These are phyloP conservation scores for Fusarium incarnatum DNA, from an alignment of 2,329 filamentous ascomycete genomes.

Conservation along the genomic window DNA sequence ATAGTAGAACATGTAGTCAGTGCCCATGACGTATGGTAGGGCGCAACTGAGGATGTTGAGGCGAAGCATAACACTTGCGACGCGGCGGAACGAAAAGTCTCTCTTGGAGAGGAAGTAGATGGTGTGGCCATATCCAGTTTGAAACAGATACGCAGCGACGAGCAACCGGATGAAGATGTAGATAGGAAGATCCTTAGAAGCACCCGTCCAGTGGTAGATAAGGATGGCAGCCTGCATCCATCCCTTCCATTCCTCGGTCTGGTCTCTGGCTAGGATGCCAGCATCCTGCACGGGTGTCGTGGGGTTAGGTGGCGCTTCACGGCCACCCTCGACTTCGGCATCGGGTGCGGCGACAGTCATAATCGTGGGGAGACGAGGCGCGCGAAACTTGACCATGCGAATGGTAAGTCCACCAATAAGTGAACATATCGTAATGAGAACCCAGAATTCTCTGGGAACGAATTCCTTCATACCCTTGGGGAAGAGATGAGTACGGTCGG, in stretches of 20 bases:
- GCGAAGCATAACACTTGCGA: conserved; percentile 65
- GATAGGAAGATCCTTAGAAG: conserved; percentile 58
- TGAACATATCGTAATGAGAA: conserved; percentile 25
- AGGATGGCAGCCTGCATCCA: conserved; percentile 68
- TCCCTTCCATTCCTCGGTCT: conserved; percentile 75
- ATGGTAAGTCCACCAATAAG: conserved; percentile 33
- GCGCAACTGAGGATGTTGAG: conserved; percentile 67
- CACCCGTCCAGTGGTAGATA: conserved; percentile 69
- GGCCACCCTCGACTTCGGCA: background rate
- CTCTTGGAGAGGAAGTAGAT: conserved; percentile 66
- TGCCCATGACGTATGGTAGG: conserved; percentile 67
- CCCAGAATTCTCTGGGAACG: conserved; percentile 30
- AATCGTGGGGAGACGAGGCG: conserved; percentile 16
- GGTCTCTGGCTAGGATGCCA: conserved; percentile 56
- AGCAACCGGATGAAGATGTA: conserved; percentile 67
- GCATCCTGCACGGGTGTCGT: conserved; percentile 26
- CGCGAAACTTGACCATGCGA: conserved; percentile 29
- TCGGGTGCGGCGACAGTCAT: conserved; percentile 1
- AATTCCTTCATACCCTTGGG: conserved; percentile 46
- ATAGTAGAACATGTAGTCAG: conserved; percentile 64
- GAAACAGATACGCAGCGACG: conserved; percentile 70
- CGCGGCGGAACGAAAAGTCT: conserved; percentile 67
- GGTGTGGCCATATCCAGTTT: conserved; percentile 72
- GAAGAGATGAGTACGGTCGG: conserved; percentile 47
- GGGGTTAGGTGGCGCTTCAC: background rate